Percentiles rank a stretch among this genome's conserved stretches.
phyloP scores from a whole-genome alignment of 169 alveolate species.

The Plasmodium relictum region DNA sequence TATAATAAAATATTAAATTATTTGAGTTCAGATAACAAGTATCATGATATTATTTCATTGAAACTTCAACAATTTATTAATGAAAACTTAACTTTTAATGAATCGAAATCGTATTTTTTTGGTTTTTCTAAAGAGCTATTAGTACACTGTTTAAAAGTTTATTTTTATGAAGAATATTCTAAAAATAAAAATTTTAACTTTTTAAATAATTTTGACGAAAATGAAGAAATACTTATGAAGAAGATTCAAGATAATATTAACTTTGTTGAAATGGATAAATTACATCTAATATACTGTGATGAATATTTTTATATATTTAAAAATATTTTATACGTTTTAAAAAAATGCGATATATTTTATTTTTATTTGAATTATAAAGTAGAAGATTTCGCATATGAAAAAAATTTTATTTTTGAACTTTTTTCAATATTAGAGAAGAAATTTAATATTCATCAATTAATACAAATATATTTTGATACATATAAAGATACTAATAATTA shows the following conservation, averaged over 20 bases:
- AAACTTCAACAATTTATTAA: constrained; percentile 44
- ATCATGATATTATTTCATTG: constrained; percentile 20
- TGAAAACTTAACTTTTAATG: constrained; percentile 32
- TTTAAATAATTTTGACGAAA: not conserved
- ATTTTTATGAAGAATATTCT: not conserved
- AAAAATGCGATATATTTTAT: constrained; percentile 33
- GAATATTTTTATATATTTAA: constrained; percentile 66
- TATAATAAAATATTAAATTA: constrained; percentile 25
- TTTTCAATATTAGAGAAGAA: constrained; percentile 26
- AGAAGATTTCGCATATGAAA: constrained; percentile 64
- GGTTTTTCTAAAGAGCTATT: constrained; percentile 72
- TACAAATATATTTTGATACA: constrained; percentile 60
- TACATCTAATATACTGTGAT: constrained; percentile 46
- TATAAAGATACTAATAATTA: constrained; percentile 60
- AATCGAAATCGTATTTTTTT: constrained; percentile 51
- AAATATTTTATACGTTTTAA: constrained; percentile 30
- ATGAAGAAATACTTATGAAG: not conserved
- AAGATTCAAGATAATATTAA: constrained; percentile 4
- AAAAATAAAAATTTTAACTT: not conserved
- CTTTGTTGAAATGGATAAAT: constrained; percentile 11
- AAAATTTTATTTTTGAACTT: constrained; percentile 11
- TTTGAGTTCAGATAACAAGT: constrained; percentile 10
- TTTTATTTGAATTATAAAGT: constrained; percentile 36
- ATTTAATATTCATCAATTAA: constrained; percentile 27
- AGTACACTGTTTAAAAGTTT: constrained; percentile 42